Evolutionary conservation across 192 early-diverging fungal genomes (phyloP).

Genomic region (Podila epigama): DNA sequence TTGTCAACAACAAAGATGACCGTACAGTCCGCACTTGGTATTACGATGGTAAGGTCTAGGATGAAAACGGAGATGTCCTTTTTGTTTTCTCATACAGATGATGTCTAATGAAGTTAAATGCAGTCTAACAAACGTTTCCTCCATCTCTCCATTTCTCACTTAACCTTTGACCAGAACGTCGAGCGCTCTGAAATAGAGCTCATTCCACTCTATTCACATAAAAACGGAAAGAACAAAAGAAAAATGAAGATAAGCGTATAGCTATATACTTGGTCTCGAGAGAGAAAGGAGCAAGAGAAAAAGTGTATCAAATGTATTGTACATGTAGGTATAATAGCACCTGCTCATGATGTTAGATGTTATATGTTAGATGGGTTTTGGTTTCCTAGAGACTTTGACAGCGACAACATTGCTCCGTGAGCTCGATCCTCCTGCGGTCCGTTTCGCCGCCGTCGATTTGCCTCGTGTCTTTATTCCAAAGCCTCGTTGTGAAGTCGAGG

Average conservation of each 20-base stretch:
- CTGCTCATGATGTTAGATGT: too few relatives aligned
- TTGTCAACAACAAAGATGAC: too few relatives aligned
- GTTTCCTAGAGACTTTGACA: not conserved
- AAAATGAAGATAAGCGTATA: not conserved
- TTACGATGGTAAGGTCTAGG: conserved; percentile 55
- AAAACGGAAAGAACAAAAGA: not conserved
- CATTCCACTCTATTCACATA: not conserved
- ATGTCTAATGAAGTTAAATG: not conserved
- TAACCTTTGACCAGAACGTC: not conserved
- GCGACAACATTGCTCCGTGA: not conserved
- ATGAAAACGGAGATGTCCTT: not conserved
- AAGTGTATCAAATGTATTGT: not conserved
- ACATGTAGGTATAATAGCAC: not conserved
- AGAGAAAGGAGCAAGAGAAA: not conserved
- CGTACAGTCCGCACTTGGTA: too few relatives aligned
- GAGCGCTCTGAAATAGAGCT: not conserved
- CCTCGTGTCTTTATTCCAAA: not conserved
- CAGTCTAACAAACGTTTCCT: not conserved
- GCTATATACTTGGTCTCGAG: too few relatives aligned
- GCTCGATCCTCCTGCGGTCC: not conserved
- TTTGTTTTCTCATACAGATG: not conserved
- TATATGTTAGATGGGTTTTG: not conserved
- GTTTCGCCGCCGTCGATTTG: not conserved
- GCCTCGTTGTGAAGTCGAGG: not conserved
- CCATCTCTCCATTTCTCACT: not conserved